Evolutionary conservation across 1,139 yeast species (phyloP).

Genomic region (Sugiyamaella xylanicola): DNA sequence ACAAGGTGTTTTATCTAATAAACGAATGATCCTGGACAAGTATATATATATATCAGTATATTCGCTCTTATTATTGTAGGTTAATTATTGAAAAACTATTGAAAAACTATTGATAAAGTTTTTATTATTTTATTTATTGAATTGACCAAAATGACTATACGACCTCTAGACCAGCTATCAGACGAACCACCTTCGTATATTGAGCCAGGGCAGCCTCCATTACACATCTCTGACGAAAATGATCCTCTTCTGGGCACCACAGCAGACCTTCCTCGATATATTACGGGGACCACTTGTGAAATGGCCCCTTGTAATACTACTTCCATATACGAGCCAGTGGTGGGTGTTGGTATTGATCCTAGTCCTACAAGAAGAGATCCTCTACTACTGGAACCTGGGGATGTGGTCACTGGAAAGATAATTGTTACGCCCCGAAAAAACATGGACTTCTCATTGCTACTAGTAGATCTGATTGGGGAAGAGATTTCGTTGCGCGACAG

Average conservation of each 20-base stretch:
- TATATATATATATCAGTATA: no score
- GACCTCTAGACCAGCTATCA: neutral
- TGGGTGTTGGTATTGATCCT: constrained; percentile 9
- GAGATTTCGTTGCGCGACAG: constrained; percentile 21
- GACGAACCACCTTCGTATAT: constrained; percentile 9
- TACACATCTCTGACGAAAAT: neutral
- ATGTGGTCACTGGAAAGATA: constrained; percentile 26
- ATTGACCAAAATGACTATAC: constrained; percentile 1
- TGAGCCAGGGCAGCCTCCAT: neutral
- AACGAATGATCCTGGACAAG: neutral
- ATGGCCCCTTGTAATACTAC: constrained; percentile 5
- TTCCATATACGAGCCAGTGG: constrained; percentile 18
- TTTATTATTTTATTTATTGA: neutral
- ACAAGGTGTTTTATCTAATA: neutral
- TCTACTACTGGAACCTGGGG: constrained; percentile 20
- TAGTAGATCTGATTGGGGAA: constrained; percentile 25
- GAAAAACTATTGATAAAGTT: no score
- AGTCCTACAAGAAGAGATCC: constrained; percentile 6
- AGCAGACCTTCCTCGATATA: constrained; percentile 14
- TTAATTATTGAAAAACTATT: neutral
- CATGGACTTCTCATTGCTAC: constrained; percentile 17
- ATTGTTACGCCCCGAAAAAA: constrained; percentile 23
- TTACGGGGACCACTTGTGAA: constrained; percentile 14
- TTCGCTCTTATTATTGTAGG: no score
- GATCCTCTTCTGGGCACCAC: neutral